Percentiles rank a stretch among this genome's conserved stretches.
These are phyloP conservation scores for Paratinospora sagittata DNA, from an alignment of 164 flowering plant species.

Conservation along the genomic window DNA sequence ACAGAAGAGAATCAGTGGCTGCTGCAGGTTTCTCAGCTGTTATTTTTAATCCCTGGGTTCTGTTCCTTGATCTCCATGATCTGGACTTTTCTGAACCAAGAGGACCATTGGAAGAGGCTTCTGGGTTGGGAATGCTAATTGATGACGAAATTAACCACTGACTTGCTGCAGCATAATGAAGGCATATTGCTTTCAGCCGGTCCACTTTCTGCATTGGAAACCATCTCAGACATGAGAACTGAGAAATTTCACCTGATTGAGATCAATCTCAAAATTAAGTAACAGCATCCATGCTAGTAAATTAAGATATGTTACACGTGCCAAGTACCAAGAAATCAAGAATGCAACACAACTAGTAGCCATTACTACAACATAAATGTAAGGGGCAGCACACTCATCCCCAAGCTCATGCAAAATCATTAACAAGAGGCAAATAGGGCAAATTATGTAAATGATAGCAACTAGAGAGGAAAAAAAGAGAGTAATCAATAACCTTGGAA, in stretches of 20 bases:
- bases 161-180: conserved; percentile 83
- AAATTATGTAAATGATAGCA: no score
- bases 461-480: no score
- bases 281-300: no score
- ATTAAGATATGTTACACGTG: no score
- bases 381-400: no score
- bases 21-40: conserved; percentile 30
- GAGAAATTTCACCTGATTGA: background rate
- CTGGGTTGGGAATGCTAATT: conserved; percentile 38
- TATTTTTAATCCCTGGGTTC: conserved; percentile 28
- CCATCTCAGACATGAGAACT: conserved; percentile 14
- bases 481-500: background rate
- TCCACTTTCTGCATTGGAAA: conserved; percentile 72
- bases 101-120: conserved; percentile 21
- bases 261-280: no score
- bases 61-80: conserved; percentile 36
- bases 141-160: conserved; percentile 85
- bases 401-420: no score
- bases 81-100: conserved; percentile 26
- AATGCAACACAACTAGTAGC: no score
- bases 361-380: no score
- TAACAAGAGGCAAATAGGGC: no score
- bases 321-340: no score
- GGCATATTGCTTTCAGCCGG: conserved; percentile 72
- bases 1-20: conserved; percentile 66